Conservation (phyloP, 805 yeast species). For the Torulaspora indica region DNA sequence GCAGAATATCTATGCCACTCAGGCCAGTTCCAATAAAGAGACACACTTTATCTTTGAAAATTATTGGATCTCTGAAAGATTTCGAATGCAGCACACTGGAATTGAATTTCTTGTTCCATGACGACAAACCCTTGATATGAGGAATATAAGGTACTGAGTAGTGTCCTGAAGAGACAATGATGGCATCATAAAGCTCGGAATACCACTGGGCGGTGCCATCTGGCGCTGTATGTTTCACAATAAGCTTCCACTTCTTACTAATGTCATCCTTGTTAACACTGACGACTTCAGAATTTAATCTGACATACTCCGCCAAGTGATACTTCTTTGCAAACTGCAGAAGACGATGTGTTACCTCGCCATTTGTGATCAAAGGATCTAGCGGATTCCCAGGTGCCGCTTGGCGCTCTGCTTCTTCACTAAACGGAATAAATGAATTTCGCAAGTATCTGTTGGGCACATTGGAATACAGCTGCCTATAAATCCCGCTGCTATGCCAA, state of each 20-base stretch:
- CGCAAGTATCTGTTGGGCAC: slow-evolving; percentile 20
- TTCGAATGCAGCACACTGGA: slow-evolving; percentile 41
- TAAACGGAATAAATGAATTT: slow-evolving; percentile 19
- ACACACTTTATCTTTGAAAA: slow-evolving; percentile 29
- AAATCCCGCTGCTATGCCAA: slow-evolving; percentile 21
- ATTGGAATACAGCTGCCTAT: slow-evolving; percentile 17
- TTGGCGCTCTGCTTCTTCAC: not conserved
- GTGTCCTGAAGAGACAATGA: slow-evolving; percentile 41
- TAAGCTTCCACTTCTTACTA: slow-evolving; percentile 14
- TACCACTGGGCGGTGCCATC: slow-evolving; percentile 37
- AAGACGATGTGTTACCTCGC: slow-evolving; percentile 15
- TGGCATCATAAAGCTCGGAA: slow-evolving; percentile 38
- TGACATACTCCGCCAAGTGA: slow-evolving; percentile 7
- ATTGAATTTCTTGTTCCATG: slow-evolving; percentile 23
- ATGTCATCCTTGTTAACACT: slow-evolving; percentile 15
- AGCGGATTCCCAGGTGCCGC: slow-evolving; percentile 1
- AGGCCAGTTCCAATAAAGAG: slow-evolving; percentile 41
- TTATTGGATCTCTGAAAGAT: slow-evolving; percentile 24
- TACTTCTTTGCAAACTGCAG: slow-evolving; percentile 8
- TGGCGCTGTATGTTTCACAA: slow-evolving; percentile 7
- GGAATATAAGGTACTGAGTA: slow-evolving; percentile 42
- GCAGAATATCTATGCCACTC: slow-evolving; percentile 40
- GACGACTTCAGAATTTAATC: slow-evolving; percentile 19
- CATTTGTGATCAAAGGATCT: slow-evolving; percentile 16
- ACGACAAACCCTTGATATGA: slow-evolving; percentile 13